Evolutionary conservation across 164 flowering plant genomes (phyloP).

Genomic region (Tetracentron sinense): DNA sequence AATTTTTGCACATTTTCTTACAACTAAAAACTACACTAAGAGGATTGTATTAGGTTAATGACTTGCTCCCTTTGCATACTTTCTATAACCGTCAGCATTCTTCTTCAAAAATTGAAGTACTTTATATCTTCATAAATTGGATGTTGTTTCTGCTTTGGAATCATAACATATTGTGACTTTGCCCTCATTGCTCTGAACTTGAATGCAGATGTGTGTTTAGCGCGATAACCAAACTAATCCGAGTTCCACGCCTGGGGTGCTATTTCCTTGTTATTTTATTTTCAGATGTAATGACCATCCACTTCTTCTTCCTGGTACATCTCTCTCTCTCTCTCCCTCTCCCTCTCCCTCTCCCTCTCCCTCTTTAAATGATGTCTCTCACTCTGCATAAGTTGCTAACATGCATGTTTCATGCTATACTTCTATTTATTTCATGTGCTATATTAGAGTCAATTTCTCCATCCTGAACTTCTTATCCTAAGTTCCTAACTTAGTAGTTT

Average conservation of each 20-base stretch:
- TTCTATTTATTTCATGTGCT: not conserved
- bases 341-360: not conserved
- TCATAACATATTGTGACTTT: not conserved
- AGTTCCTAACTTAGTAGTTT: too few relatives aligned
- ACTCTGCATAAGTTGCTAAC: not conserved
- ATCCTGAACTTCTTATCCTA: too few relatives aligned
- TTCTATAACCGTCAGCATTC: not conserved
- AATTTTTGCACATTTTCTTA: too few relatives aligned
- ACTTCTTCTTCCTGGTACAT: slow-evolving; percentile 94
- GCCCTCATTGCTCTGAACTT: slow-evolving; percentile 6
- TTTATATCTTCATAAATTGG: not conserved
- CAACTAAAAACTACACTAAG: too few relatives aligned
- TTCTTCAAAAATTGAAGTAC: not conserved
- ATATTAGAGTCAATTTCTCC: too few relatives aligned
- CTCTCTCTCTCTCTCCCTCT: not conserved
- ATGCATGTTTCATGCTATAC: not conserved
- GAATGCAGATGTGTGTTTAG: slow-evolving; percentile 85
- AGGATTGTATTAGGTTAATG: too few relatives aligned
- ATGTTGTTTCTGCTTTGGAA: not conserved
- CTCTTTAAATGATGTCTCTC: not conserved
- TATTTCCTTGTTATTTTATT: slow-evolving; percentile 84
- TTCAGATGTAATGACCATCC: slow-evolving; percentile 97
- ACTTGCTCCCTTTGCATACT: not conserved
- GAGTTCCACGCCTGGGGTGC: slow-evolving; percentile 77
- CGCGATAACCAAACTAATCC: slow-evolving; percentile 70